These are phyloP conservation scores for Suhomyces chickasaworum DNA, from an alignment of 1,139 yeast species.

Conservation along the genomic window DNA sequence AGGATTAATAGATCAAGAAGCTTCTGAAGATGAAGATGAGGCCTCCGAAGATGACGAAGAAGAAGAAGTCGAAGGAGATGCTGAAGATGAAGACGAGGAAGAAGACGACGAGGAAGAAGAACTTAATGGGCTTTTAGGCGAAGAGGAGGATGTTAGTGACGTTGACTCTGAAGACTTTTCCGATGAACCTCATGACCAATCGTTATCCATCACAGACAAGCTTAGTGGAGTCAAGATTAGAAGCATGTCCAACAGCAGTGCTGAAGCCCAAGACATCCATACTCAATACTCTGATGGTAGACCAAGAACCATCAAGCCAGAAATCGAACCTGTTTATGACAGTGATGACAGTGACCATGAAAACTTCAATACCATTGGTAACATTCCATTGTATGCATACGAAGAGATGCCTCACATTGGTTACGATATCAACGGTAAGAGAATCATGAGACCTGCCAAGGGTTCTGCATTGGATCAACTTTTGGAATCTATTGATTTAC, in stretches of 20 bases:
- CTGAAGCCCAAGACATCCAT: constrained; percentile 32
- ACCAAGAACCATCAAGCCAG: constrained; percentile 77
- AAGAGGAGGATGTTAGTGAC: constrained; percentile 43
- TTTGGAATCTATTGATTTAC: constrained; percentile 86
- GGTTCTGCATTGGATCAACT: constrained; percentile 92
- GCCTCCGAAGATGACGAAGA: constrained; percentile 19
- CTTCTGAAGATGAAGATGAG: constrained; percentile 18
- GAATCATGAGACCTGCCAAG: constrained; percentile 98
- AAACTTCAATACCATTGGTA: constrained; percentile 85
- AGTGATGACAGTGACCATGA: constrained; percentile 91
- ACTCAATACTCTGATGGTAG: constrained; percentile 78
- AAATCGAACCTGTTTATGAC: constrained; percentile 89
- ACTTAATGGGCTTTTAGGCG: constrained; percentile 58
- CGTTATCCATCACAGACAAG: constrained; percentile 54
- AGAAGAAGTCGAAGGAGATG: constrained; percentile 25
- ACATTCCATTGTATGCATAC: constrained; percentile 88
- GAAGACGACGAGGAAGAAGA: constrained; percentile 62
- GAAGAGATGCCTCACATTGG: constrained; percentile 98
- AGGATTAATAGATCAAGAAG: constrained; percentile 30
- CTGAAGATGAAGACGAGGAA: constrained; percentile 29
- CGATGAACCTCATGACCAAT: constrained; percentile 53
- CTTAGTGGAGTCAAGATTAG: constrained; percentile 55
- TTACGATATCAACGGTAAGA: constrained; percentile 93
- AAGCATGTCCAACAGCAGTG: constrained; percentile 44
- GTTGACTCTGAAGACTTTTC: constrained; percentile 45